Conservation (phyloP, 2,329 filamentous ascomycete genomes). For the Aspergillus japonicus region DNA sequence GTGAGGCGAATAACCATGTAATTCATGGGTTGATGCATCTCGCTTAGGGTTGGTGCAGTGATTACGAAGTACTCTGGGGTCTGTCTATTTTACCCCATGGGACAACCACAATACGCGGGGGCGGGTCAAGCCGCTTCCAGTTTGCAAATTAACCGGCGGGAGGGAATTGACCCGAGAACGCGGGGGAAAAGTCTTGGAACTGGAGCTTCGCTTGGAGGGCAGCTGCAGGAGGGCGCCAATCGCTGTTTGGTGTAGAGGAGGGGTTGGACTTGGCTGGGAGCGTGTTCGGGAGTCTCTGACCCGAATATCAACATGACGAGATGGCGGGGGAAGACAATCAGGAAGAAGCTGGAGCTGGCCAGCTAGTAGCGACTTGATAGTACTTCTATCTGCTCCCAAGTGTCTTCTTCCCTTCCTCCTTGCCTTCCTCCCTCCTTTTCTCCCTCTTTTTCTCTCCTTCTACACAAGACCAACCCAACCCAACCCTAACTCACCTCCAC, state of each 20-base stretch:
- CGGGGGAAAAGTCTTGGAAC: neutral
- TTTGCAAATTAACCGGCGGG: neutral
- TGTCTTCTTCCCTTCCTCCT: too few relatives aligned
- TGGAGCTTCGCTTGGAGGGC: neutral
- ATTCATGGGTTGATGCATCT: neutral
- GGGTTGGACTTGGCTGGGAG: conserved; percentile 1
- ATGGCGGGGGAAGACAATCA: too few relatives aligned
- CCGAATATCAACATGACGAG: conserved; percentile 13
- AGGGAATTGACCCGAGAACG: neutral
- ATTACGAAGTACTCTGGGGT: too few relatives aligned
- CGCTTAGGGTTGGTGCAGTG: neutral
- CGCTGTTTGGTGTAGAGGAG: too few relatives aligned
- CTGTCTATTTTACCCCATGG: neutral
- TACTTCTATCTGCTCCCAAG: too few relatives aligned
- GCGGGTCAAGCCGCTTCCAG: neutral
- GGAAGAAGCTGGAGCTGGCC: too few relatives aligned
- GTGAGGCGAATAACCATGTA: neutral
- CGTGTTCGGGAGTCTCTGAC: conserved; percentile 9
- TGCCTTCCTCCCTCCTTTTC: too few relatives aligned
- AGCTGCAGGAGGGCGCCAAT: too few relatives aligned
- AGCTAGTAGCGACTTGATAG: too few relatives aligned
- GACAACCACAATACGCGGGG: neutral
- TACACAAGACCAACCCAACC: too few relatives aligned
- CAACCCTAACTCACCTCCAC: too few relatives aligned
- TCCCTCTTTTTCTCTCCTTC: too few relatives aligned